A percentile compares a stretch with the other conserved stretches of the same genome.
Evolutionary conservation across 371 early-diverging fungal species (phyloP).

Genomic region (Mucor ambiguus): DNA sequence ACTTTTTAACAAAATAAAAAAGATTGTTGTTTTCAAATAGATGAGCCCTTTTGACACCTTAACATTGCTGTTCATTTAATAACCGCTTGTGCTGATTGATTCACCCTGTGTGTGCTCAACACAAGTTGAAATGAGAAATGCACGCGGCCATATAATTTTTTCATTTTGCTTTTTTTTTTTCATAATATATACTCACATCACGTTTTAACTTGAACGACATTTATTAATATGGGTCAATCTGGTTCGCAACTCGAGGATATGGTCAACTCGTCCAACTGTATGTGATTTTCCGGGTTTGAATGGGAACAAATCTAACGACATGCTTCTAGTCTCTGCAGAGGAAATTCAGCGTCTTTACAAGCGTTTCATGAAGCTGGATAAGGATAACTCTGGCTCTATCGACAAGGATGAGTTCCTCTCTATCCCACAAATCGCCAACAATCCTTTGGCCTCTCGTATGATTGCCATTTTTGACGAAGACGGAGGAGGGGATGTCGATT

Average conservation of each 20-base stretch:
- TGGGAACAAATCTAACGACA: not conserved
- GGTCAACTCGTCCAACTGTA: constrained; percentile 58
- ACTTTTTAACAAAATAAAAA: not conserved
- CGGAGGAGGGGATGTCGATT: constrained; percentile 97
- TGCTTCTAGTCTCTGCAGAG: constrained; percentile 76
- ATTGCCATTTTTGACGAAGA: constrained; percentile 97
- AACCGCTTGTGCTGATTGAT: not conserved
- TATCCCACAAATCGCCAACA: constrained; percentile 94
- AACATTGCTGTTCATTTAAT: not conserved
- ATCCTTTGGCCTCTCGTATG: constrained; percentile 94
- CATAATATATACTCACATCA: constrained; percentile 5
- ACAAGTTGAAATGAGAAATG: not conserved
- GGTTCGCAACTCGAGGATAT: constrained; percentile 57
- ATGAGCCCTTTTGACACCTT: not conserved
- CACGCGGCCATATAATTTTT: not conserved
- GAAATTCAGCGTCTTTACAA: constrained; percentile 97
- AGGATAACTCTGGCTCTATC: constrained; percentile 92
- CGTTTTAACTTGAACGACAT: not conserved
- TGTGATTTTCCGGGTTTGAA: constrained; percentile 11
- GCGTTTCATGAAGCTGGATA: constrained; percentile 95
- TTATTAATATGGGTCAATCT: constrained; percentile 40
- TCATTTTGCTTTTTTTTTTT: not conserved
- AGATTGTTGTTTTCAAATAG: not conserved
- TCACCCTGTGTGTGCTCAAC: not conserved
- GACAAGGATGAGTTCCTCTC: constrained; percentile 95